Evolutionary conservation across 163 green algal species (phyloP).

Genomic region (Trebouxia gelatinosa): DNA sequence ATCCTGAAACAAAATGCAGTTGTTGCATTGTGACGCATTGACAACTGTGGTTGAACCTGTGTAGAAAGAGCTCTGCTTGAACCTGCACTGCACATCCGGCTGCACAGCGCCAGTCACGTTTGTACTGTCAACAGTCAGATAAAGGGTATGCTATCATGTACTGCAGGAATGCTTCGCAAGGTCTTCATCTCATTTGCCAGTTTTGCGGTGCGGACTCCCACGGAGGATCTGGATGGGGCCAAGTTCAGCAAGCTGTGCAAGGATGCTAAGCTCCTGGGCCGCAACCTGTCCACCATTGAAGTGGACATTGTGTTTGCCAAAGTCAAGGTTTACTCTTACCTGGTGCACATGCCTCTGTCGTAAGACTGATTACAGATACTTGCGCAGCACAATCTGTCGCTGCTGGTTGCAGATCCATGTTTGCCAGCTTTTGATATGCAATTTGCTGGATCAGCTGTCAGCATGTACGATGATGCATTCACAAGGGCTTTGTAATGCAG

Average conservation of each 20-base stretch:
- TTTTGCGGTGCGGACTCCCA: constrained; percentile 53
- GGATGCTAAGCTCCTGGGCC: constrained; percentile 51
- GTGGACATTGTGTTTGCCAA: constrained; percentile 62
- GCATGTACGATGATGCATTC: too few species aligned
- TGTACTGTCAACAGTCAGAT: too few species aligned
- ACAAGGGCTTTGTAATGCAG: too few species aligned
- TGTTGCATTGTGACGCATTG: background rate
- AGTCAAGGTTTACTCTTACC: constrained; percentile 19
- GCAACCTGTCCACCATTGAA: constrained; percentile 44
- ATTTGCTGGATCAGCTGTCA: too few species aligned
- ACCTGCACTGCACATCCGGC: too few species aligned
- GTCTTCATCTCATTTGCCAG: constrained; percentile 52
- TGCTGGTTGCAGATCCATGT: too few species aligned
- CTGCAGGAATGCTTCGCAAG: constrained; percentile 53
- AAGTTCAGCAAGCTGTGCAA: constrained; percentile 62
- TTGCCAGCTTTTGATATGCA: too few species aligned
- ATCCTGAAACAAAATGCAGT: background rate
- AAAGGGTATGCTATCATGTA: background rate
- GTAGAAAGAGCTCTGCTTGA: too few species aligned
- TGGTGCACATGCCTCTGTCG: background rate
- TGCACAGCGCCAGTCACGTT: background rate
- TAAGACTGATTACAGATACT: too few species aligned
- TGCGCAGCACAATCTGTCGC: too few species aligned
- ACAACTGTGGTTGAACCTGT: background rate
- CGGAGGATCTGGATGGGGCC: constrained; percentile 57